phyloP scores from a whole-genome alignment of 1,139 yeast genomes.

The Pichia sp. region DNA sequence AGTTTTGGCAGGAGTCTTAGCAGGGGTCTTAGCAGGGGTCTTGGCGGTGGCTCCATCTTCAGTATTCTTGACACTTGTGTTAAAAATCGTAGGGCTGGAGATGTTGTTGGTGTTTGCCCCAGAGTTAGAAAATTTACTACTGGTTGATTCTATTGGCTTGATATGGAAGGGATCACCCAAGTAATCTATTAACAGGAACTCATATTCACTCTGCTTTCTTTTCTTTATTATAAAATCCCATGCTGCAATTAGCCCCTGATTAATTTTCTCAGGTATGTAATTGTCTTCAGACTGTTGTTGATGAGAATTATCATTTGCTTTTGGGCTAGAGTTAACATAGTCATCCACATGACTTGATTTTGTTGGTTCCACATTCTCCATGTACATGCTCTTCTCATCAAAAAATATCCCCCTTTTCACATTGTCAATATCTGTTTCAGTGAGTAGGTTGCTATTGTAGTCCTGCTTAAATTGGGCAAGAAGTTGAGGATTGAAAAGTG shows the following conservation, averaged over 20 bases:
- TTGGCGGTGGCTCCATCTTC: background rate
- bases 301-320: background rate
- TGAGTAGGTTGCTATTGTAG: slow-evolving; percentile 35
- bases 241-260: slow-evolving; percentile 26
- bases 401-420: slow-evolving; percentile 37
- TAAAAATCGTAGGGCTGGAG: background rate
- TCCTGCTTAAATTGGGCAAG: slow-evolving; percentile 27
- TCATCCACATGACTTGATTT: slow-evolving; percentile 20
- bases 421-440: slow-evolving; percentile 36
- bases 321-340: slow-evolving; percentile 13
- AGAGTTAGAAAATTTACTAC: background rate
- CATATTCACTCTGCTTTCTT: slow-evolving; percentile 49
- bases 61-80: background rate
- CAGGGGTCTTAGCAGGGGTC: slow-evolving; percentile 6
- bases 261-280: slow-evolving; percentile 16
- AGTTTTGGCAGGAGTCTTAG: background rate
- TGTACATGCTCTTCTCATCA: slow-evolving; percentile 23
- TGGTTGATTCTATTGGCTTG: background rate
- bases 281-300: slow-evolving; percentile 1
- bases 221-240: slow-evolving; percentile 49
- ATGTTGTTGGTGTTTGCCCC: background rate
- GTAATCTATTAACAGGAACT: slow-evolving; percentile 33
- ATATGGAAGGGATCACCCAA: slow-evolving; percentile 19
- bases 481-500: slow-evolving; percentile 16
- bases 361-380: slow-evolving; percentile 10